Base-by-base conservation (phyloP, 176 grass and related monocot genomes). In the Bonia amplexicaulis region DNA sequence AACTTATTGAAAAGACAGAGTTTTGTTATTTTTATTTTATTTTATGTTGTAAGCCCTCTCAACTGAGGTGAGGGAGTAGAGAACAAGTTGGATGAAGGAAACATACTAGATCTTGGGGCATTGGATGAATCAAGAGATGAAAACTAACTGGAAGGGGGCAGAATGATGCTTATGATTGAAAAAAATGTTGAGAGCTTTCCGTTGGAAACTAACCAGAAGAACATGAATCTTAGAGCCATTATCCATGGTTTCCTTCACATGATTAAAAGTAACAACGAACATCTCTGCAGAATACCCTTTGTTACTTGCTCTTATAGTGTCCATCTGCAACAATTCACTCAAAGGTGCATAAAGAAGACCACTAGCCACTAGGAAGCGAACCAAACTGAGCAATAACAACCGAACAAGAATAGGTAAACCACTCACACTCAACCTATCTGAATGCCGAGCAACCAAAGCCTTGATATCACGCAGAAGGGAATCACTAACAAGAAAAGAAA, bases 221-320 rank as follows among this genome's bases (percentile, higher is more conserved):
- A 98, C 80, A n/a, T 90, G 82, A 57, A 94, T 84, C 68, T 94
- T 96, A 0, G 89, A 87, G n/a, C 78, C 81, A 42, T 92, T 85
- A 10, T 75, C 61, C 23, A 52, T 76, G 17, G 72, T 62, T 86
- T 89, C 87, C 65, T 84, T 92, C 13, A 68, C 11, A 25, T 87
- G 74, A 86, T 94, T 92, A 83, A 95, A 98, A 45, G 96, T 98
- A 73, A 98, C 86, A 20, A 92, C 87, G 33, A 82, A 86, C 55
- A 98, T 72, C 74, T 96, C 88, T n/a, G 91, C 90, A 27, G 77
- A 80, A 86, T 98, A 98, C 2, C 93, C 96, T 80, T 81, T 89
- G 70, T 92, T 91, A 71, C 91, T 87, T 44, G 83, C 84, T 88
- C 71, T 82, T 73, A 94, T 68, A 45, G 80, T 89, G 45, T 98